Conservation (phyloP, 2,329 filamentous ascomycete species). For the Alternaria sp. region DNA sequence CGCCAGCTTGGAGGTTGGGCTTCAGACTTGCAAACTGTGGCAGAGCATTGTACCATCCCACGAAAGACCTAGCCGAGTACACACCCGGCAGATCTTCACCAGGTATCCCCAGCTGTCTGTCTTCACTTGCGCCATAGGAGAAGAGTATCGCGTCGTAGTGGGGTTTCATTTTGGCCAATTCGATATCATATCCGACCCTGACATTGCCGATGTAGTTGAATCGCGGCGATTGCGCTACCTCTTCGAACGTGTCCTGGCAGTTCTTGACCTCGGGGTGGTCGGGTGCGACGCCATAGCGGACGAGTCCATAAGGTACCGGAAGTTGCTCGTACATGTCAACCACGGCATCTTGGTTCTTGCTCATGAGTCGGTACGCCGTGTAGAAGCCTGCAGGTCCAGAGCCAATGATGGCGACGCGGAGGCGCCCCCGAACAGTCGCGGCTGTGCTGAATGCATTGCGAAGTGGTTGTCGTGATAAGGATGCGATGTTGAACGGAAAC, state of each 20-base stretch:
- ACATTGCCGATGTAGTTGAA: slow-evolving; percentile 95
- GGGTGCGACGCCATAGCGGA: slow-evolving; percentile 94
- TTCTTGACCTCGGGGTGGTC: slow-evolving; percentile 99
- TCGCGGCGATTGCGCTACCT: slow-evolving; percentile 80
- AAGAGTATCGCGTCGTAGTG: slow-evolving; percentile 95
- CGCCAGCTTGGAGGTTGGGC: slow-evolving; percentile 77
- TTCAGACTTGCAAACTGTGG: slow-evolving; percentile 78
- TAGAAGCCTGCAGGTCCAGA: slow-evolving; percentile 98
- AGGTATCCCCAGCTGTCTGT: slow-evolving; percentile 79
- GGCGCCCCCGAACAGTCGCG: slow-evolving; percentile 54
- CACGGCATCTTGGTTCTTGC: slow-evolving; percentile 73
- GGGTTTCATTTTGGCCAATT: slow-evolving; percentile 72
- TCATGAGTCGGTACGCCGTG: slow-evolving; percentile 84
- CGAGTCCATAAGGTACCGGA: slow-evolving; percentile 91
- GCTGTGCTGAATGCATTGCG: slow-evolving; percentile 40
- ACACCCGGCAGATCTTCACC: slow-evolving; percentile 82
- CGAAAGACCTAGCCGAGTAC: slow-evolving; percentile 89
- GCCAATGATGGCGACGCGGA: slow-evolving; percentile 87
- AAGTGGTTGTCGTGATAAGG: background rate
- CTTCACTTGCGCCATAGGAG: slow-evolving; percentile 88
- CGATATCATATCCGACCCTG: slow-evolving; percentile 75
- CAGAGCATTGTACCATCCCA: slow-evolving; percentile 98
- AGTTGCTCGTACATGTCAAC: slow-evolving; percentile 97
- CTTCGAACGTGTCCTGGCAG: slow-evolving; percentile 91
- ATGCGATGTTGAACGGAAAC: slow-evolving; percentile 1